Evolutionary conservation across 2,329 filamentous ascomycete species (phyloP), one percentile per base, ranked within the genome.

Genomic region (Cladosporium sp.): DNA sequence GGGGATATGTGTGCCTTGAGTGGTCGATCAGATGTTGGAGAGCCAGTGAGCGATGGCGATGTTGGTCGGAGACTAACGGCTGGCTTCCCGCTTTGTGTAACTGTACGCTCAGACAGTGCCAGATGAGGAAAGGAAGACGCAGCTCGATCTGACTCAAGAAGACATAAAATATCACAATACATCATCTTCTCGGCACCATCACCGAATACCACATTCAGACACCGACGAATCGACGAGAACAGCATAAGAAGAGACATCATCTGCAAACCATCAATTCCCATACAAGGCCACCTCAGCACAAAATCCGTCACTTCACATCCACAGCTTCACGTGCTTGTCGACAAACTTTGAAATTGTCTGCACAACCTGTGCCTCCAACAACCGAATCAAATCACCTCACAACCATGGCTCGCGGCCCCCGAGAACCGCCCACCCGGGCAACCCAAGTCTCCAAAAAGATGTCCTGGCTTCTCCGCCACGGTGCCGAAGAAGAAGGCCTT

Each of bases 401-500:
- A 26, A 59, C 28, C 26, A 64, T 64, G 62, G 62, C 53, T 23
- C 62, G 54, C n/a, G 46, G 57, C 7, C 28, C 18, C 13, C 57
- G 63, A 32, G 57, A 56, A 32, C 54, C 63, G 6, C 48, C 58
- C 11, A 26, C 74, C 36, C 71, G 74, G 43, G 28, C 67, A 25
- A 71, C 74, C 16, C 74, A 75, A 69, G 68, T 76, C 34, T 76
- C 74, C 7, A 76, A 76, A 64, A 75, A 75, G 58, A 68, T 76
- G 48, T 71, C 74, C 67, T 83, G 81, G 76, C 76, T 89, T 1
- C 79, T 90, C 32, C 83, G 88, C 28, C 88, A 90, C 75, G 85
- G 84, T 1, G 88, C 88, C 0, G 80, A 82, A 66, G 81, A 83
- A 64, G 87, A 90, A 76, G 84, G 85, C 1, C 76, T 90, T 63